These are phyloP conservation scores for Letharia lupina DNA, from an alignment of 495 filamentous ascomycete genomes.

Conservation along the genomic window DNA sequence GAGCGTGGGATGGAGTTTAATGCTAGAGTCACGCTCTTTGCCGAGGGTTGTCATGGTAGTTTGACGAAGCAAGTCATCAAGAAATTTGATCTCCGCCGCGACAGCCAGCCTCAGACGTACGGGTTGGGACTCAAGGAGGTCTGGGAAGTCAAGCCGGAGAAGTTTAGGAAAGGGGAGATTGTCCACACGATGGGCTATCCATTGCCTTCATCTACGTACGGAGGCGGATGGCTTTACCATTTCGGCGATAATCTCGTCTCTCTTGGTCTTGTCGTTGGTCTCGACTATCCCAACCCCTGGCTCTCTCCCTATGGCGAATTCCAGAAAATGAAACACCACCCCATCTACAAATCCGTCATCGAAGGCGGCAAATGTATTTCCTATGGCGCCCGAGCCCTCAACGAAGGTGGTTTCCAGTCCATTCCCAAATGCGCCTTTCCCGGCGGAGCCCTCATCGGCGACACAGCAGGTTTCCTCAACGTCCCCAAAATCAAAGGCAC, in stretches of 20 bases:
- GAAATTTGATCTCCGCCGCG: constrained; percentile 83
- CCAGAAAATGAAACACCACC: constrained; percentile 98
- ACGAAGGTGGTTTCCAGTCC: constrained; percentile 95
- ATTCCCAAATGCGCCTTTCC: constrained; percentile 96
- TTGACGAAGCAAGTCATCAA: constrained; percentile 92
- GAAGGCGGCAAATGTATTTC: constrained; percentile 96
- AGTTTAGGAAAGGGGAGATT: constrained; percentile 79
- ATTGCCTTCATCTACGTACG: constrained; percentile 80
- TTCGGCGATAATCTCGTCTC: constrained; percentile 96
- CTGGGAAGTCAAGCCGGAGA: constrained; percentile 92
- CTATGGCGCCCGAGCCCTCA: constrained; percentile 86
- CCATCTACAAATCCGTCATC: constrained; percentile 69
- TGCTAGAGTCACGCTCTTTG: constrained; percentile 86
- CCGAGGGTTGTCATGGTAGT: constrained; percentile 93
- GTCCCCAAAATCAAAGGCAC: constrained; percentile 98
- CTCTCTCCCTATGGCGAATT: constrained; percentile 93
- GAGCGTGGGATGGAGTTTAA: constrained; percentile 99
- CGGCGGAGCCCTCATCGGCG: constrained; percentile 90
- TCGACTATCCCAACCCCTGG: constrained; percentile 97
- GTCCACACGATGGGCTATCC: constrained; percentile 93
- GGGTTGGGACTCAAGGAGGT: constrained; percentile 92
- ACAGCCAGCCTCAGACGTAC: constrained; percentile 91
- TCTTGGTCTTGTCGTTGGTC: constrained; percentile 83
- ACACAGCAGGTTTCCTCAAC: constrained; percentile 94
- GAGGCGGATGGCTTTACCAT: constrained; percentile 97